Base-by-base conservation (phyloP, 2,329 filamentous ascomycete species). In the Dactylellina sp. region DNA sequence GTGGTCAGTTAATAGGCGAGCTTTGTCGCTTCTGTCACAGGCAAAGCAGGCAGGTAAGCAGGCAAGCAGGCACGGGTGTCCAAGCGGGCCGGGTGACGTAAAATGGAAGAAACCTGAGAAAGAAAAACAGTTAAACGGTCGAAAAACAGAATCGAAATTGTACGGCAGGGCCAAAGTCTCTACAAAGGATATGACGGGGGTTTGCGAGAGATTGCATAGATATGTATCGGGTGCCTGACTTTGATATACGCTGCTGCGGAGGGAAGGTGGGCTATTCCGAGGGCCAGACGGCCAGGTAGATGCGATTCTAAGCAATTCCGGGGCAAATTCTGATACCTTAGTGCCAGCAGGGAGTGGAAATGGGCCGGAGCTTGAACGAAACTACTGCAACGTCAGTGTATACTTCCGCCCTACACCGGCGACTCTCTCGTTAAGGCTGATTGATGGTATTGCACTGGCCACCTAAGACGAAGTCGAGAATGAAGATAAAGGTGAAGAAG, bases 81-180 rank as follows among this genome's bases (percentile, higher is more conserved):
- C 22, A 59, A 46, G 37, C 32, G 60, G 60, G 47, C 60, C 60
- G 60, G 60, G 59, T 62, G 59, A 62, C 59, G 59, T 62, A 52
- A 9, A 32, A 32, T 9, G 42, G 44, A 18, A 11, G 20, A 14
- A 49, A 49, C 4, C 14, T 6, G 18, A 14, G 44, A 49, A 12
- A 40, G 25, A 25, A 39, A 61, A 37, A 18, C 18, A 11, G 44
- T 22, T 6, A 61, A 37, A 18, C 18, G 3, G 44, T 22, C 16
- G 20, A 20, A 22, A 7, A 20, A 22, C 2, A 18, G 22, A 49
- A 4, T 24, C 18, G 12, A 32, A 32, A 32, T 32, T 9, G 28
- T 32, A 32, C 28, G 5, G 5, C 28, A 32, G 9, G 9, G 28
- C 4, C 4, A 32, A 32, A 4, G 28, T 32, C 28, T 32, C 28